phyloP scores from a whole-genome alignment of 2,329 filamentous ascomycete species.

The Amauroascus verrucosus region DNA sequence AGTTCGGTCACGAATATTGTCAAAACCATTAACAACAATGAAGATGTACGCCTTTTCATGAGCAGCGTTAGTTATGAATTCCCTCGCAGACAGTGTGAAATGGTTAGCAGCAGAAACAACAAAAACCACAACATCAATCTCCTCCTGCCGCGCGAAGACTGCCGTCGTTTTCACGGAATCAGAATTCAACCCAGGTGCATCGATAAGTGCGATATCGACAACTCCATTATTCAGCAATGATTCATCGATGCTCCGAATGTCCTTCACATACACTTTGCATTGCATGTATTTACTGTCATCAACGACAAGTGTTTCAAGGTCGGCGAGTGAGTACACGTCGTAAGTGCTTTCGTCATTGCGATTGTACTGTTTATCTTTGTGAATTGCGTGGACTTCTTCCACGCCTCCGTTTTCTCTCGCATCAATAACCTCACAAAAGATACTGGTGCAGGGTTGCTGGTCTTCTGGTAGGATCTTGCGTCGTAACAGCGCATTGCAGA shows the following conservation, averaged over 20 bases:
- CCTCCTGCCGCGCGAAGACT: slow-evolving; percentile 91
- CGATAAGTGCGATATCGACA: slow-evolving; percentile 94
- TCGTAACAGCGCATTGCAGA: slow-evolving; percentile 91
- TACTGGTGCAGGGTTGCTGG: slow-evolving; percentile 94
- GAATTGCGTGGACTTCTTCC: slow-evolving; percentile 92
- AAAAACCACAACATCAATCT: slow-evolving; percentile 97
- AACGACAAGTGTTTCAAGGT: slow-evolving; percentile 79
- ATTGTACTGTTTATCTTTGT: slow-evolving; percentile 68
- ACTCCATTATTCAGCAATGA: slow-evolving; percentile 95
- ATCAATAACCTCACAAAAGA: slow-evolving; percentile 95
- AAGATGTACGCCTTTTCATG: slow-evolving; percentile 98
- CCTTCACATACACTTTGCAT: slow-evolving; percentile 94
- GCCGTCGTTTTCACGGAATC: slow-evolving; percentile 96
- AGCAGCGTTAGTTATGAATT: slow-evolving; percentile 92
- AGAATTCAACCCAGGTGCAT: slow-evolving; percentile 88
- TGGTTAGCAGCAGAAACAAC: slow-evolving; percentile 97
- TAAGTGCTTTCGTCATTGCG: slow-evolving; percentile 90
- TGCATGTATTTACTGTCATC: slow-evolving; percentile 84
- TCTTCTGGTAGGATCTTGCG: slow-evolving; percentile 91
- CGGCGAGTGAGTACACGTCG: slow-evolving; percentile 65
- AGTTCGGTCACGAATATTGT: slow-evolving; percentile 83
- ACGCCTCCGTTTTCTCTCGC: slow-evolving; percentile 79
- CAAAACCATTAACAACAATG: slow-evolving; percentile 96
- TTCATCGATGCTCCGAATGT: slow-evolving; percentile 78
- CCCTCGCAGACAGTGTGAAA: slow-evolving; percentile 93